These are phyloP conservation scores for Ceratobasidium sp. DNA, from an alignment of 1,284 basidiomycete species.

Conservation along the genomic window DNA sequence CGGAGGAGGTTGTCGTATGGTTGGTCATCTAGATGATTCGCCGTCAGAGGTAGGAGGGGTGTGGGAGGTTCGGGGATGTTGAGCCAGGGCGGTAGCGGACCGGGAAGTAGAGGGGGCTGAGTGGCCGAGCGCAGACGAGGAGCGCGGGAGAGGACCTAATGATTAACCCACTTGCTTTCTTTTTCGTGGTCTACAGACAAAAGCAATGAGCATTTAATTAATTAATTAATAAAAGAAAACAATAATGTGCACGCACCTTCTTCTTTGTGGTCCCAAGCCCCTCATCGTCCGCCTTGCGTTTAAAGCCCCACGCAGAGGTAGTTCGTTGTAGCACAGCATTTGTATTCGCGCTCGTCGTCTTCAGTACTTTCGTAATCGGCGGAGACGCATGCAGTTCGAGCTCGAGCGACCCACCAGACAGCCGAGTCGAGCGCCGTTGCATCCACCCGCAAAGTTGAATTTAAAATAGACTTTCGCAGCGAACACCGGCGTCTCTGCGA, in stretches of 20 bases:
- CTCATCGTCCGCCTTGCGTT: slow-evolving; percentile 37
- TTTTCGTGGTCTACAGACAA: slow-evolving; percentile 11
- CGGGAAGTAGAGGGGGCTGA: slow-evolving; percentile 15
- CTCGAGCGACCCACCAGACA: slow-evolving; percentile 32
- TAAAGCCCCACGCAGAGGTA: slow-evolving; percentile 1
- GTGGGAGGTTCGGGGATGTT: slow-evolving; percentile 38
- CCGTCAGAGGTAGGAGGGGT: slow-evolving; percentile 38
- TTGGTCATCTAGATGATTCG: slow-evolving; percentile 30
- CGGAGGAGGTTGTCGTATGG: slow-evolving; percentile 18
- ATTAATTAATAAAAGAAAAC: background rate
- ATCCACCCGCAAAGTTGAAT: background rate
- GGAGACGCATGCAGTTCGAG: slow-evolving; percentile 19
- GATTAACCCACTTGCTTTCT: slow-evolving; percentile 22
- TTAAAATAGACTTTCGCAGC: background rate
- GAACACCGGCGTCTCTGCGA: background rate
- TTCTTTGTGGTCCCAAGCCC: slow-evolving; percentile 28
- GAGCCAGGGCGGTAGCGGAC: slow-evolving; percentile 23
- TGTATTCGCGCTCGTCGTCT: slow-evolving; percentile 37
- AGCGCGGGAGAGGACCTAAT: slow-evolving; percentile 25
- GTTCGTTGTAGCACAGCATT: slow-evolving; percentile 10
- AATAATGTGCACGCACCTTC: slow-evolving; percentile 6
- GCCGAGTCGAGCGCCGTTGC: slow-evolving; percentile 16
- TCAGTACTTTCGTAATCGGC: slow-evolving; percentile 7
- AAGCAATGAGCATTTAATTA: background rate
- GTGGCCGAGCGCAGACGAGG: slow-evolving; percentile 30